A percentile compares a stretch with the other conserved stretches of the same genome.
phyloP scores from a whole-genome alignment of 768 basidiomycete genomes.

The Artomyces pyxidatus region DNA sequence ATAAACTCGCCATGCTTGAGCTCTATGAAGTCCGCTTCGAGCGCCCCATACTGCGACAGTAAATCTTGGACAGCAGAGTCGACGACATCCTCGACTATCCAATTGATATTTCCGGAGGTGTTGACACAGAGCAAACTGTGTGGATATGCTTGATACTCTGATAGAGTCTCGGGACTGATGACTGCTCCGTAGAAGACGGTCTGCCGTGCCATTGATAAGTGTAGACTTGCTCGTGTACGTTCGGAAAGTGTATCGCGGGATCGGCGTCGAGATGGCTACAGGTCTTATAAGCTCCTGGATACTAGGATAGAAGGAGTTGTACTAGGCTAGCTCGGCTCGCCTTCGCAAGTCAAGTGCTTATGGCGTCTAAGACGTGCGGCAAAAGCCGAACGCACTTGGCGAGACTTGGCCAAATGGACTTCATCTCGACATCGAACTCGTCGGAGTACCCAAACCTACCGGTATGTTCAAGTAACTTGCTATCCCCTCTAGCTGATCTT shows the following conservation, averaged over 20 bases:
- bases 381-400: too few species aligned
- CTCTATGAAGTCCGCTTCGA: conserved; percentile 27
- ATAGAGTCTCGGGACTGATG: conserved; percentile 42
- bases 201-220: not conserved
- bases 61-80: conserved; percentile 38
- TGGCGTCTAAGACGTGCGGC: too few species aligned
- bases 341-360: too few species aligned
- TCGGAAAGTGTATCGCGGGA: not conserved
- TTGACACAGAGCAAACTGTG: conserved; percentile 48
- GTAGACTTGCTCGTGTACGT: not conserved
- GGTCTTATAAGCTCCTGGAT: not conserved
- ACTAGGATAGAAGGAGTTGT: not conserved
- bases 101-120: conserved; percentile 51
- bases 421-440: too few species aligned
- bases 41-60: conserved; percentile 42
- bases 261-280: too few species aligned
- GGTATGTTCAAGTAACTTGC: too few species aligned
- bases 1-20: conserved; percentile 49
- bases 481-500: too few species aligned
- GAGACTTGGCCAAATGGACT: too few species aligned
- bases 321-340: too few species aligned
- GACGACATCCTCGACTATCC: conserved; percentile 57
- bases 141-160: conserved; percentile 37
- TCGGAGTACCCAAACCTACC: too few species aligned
- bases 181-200: conserved; percentile 47